phyloP scores from a whole-genome alignment of 176 grass and related monocot species.

The Oropetium thomaeum region DNA sequence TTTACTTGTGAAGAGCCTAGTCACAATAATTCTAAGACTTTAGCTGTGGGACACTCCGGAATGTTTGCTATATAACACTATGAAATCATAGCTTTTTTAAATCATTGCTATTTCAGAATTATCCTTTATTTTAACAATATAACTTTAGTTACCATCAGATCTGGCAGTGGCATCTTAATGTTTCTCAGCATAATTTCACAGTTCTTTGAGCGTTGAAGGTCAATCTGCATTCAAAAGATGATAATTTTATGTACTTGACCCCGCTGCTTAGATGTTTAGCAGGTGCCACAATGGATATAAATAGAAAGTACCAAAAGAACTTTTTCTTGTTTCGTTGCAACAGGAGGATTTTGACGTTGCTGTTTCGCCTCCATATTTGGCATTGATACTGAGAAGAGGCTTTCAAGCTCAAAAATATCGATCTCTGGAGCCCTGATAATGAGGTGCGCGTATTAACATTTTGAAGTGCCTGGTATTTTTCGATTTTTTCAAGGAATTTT shows the following conservation, averaged over 20 bases:
- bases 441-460: slow-evolving; percentile 23
- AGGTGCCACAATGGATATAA: slow-evolving; percentile 10
- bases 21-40: slow-evolving; percentile 13
- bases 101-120: slow-evolving; percentile 25
- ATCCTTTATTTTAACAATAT: not conserved
- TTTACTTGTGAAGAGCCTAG: slow-evolving; percentile 8
- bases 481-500: slow-evolving; percentile 19
- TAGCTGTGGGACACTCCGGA: too few relatives aligned
- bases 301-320: slow-evolving; percentile 59
- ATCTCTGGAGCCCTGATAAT: slow-evolving; percentile 79
- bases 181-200: slow-evolving; percentile 98
- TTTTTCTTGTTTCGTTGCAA: slow-evolving; percentile 69
- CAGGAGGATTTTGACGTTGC: slow-evolving; percentile 39
- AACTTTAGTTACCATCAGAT: slow-evolving; percentile 72
- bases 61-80: too few relatives aligned
- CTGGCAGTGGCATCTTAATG: slow-evolving; percentile 80
- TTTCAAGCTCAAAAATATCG: slow-evolving; percentile 87
- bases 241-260: slow-evolving; percentile 16
- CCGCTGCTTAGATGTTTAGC: not conserved
- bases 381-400: slow-evolving; percentile 74
- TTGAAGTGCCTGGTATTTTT: slow-evolving; percentile 9
- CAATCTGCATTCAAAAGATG: slow-evolving; percentile 60
- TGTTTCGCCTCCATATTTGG: slow-evolving; percentile 64
- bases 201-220: slow-evolving; percentile 84
- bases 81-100: too few relatives aligned